Evolutionary conservation across 768 basidiomycete genomes (phyloP).

Genomic region (Austroboletus eburneus): DNA sequence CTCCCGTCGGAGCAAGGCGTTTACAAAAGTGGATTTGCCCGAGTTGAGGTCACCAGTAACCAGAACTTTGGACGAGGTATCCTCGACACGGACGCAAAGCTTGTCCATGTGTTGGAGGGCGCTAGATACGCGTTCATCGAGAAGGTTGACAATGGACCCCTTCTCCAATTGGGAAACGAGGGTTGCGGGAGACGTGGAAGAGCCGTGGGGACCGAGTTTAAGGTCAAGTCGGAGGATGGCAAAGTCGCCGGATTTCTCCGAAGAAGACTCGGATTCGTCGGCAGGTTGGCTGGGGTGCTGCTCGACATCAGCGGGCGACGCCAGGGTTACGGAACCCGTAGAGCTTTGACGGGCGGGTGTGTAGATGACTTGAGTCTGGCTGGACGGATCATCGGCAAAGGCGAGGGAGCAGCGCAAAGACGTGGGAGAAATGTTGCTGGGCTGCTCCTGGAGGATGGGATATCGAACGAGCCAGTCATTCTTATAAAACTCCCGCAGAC

Average conservation of each 20-base stretch:
- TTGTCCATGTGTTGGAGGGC: constrained; percentile 78
- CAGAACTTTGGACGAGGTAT: constrained; percentile 92
- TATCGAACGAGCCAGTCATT: constrained; percentile 87
- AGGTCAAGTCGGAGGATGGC: constrained; percentile 90
- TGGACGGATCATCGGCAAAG: constrained; percentile 78
- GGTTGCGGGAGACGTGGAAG: constrained; percentile 55
- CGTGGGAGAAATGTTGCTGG: constrained; percentile 24
- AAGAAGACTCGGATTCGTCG: constrained; percentile 35
- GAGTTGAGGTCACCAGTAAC: constrained; percentile 98
- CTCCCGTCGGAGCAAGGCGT: constrained; percentile 84
- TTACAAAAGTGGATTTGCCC: constrained; percentile 98
- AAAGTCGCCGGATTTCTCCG: constrained; percentile 57
- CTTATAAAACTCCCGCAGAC: constrained; percentile 78
- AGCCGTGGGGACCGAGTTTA: constrained; percentile 75
- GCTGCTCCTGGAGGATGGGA: constrained; percentile 62
- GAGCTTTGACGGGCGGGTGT: constrained; percentile 45
- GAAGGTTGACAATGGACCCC: constrained; percentile 84
- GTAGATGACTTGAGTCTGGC: constrained; percentile 62
- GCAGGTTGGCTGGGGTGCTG: constrained; percentile 32
- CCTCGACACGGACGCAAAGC: constrained; percentile 81
- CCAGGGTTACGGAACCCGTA: constrained; percentile 56
- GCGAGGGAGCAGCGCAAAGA: constrained; percentile 69
- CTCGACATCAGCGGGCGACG: constrained; percentile 45
- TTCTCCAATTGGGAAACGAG: constrained; percentile 93
- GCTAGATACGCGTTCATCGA: constrained; percentile 77